Evolutionary conservation across 495 filamentous ascomycete genomes (phyloP).

Genomic region (Wilcoxina mikolae): DNA sequence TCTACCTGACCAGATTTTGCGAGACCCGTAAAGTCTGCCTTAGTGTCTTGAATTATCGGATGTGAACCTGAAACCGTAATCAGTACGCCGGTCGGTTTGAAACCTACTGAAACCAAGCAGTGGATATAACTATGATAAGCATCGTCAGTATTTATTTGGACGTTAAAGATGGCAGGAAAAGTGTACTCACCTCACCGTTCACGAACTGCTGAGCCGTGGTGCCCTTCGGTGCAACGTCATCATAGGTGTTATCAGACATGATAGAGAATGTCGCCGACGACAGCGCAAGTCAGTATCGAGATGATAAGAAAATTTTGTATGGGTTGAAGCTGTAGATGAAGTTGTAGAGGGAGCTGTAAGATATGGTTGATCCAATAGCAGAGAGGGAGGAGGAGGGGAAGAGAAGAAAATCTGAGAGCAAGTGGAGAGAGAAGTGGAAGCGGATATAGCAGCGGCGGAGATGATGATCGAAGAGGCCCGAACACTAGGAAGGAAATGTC

Average conservation of each 20-base stretch:
- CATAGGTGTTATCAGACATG: constrained; percentile 10
- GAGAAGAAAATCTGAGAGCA: constrained; percentile 10
- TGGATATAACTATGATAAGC: too few species aligned
- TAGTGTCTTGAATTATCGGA: constrained; percentile 18
- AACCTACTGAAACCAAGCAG: too few species aligned
- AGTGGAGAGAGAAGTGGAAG: constrained; percentile 10
- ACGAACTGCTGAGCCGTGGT: constrained; percentile 16
- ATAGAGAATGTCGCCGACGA: not conserved
- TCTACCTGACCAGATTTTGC: constrained; percentile 12
- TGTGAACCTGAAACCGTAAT: constrained; percentile 16
- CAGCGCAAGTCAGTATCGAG: not conserved
- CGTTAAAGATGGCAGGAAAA: not conserved
- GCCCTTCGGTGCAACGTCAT: constrained; percentile 9
- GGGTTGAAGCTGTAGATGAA: not conserved
- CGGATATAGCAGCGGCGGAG: too few species aligned
- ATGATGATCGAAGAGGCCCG: too few species aligned
- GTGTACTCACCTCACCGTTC: constrained; percentile 26
- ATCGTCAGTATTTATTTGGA: not conserved
- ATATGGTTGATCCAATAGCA: not conserved
- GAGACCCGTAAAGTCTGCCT: constrained; percentile 20
- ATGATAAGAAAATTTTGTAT: not conserved
- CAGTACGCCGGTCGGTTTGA: not conserved
- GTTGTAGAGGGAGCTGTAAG: not conserved
- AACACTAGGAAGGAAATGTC: too few species aligned
- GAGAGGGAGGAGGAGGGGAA: constrained; percentile 12